Base-by-base conservation (phyloP, 1,284 basidiomycete species). In the Ganoderma boninense region DNA sequence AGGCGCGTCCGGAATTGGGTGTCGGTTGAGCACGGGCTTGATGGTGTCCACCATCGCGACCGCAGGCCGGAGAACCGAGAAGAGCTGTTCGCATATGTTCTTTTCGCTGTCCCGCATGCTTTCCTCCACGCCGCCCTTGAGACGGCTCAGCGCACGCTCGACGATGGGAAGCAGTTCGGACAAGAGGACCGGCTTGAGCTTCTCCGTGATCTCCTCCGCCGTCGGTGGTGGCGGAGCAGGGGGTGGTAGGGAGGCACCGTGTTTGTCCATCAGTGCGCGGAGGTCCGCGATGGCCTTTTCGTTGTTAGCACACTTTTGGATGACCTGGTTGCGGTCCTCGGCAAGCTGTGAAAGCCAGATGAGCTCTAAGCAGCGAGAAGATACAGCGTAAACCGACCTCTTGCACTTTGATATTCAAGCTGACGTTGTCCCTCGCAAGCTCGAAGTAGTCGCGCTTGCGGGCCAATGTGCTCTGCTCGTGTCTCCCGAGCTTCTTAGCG, bases 71-170 rank as follows among this genome's bases (percentile, higher is more conserved):
- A 70, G n/a, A 38, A 68, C 52, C 20, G 40, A 26, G 13, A 42
- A 69, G 18, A 76, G 57, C 63, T 71, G 67, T 40, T n/a, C 20
- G 68, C 70, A 73, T 26, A 74, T 13, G 16, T 61, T 66, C 56
- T 69, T 60, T 65, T 76, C 66, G 60, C 71, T 69, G 29, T 60
- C 64, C 38, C 29, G 42, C 52, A 72, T 43, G 52, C 67, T 64
- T 42, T 68, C 65, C 49, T 72, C 71, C n/a, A 71, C 69, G 26
- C 71, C 72, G 29, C 38, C 18, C 49, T 65, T 68, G 62, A 74
- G 16, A 32, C 42, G 59, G 26, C 38, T 29, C 23, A 73, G 29
- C 26, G 46, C 71, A 20, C 69, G 66, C 54, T 68, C 42, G 35
- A 72, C 32, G 29, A 65, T 60, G 32, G 35, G 43, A 16, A 60